A percentile compares a stretch with the other conserved stretches of the same genome.
Evolutionary conservation across 805 yeast genomes (phyloP).

Genomic region (Candida yuanshanica): DNA sequence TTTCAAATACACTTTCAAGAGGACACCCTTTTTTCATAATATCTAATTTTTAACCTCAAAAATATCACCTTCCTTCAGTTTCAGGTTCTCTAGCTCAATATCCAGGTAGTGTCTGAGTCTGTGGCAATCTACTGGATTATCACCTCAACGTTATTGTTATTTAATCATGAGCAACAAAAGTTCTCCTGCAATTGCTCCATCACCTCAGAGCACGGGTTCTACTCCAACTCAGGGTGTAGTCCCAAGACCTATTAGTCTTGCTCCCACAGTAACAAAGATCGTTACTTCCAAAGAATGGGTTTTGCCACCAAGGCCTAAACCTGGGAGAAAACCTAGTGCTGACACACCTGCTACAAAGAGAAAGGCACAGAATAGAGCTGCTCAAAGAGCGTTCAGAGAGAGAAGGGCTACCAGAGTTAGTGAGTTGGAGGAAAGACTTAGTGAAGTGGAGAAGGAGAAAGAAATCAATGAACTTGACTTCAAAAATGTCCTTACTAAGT

Average conservation of each 20-base stretch:
- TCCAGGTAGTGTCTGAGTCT: too few relatives aligned
- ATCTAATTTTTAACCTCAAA: too few relatives aligned
- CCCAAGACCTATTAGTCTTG: constrained; percentile 14
- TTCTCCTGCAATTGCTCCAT: constrained; percentile 20
- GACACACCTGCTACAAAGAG: constrained; percentile 83
- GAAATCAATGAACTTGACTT: constrained; percentile 43
- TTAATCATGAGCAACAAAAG: constrained; percentile 6
- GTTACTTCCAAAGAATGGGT: constrained; percentile 72
- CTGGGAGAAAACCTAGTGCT: constrained; percentile 54
- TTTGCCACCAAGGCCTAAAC: constrained; percentile 74
- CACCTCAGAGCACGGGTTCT: constrained; percentile 9
- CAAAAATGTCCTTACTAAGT: constrained; percentile 17
- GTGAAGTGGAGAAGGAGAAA: constrained; percentile 61
- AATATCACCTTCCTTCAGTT: too few relatives aligned
- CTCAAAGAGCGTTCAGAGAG: constrained; percentile 87
- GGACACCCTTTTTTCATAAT: too few relatives aligned
- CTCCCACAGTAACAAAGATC: constrained; percentile 34
- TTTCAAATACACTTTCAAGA: too few relatives aligned
- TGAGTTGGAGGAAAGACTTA: constrained; percentile 66
- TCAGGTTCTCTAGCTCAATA: too few relatives aligned
- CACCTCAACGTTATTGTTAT: constrained; percentile 25
- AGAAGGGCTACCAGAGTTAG: constrained; percentile 77
- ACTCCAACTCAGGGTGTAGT: constrained; percentile 5
- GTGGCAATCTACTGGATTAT: too few relatives aligned
- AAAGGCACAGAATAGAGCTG: constrained; percentile 91